These are phyloP conservation scores for Camellia sinensis DNA, from an alignment of 148 eudicot genomes.

Conservation along the genomic window DNA sequence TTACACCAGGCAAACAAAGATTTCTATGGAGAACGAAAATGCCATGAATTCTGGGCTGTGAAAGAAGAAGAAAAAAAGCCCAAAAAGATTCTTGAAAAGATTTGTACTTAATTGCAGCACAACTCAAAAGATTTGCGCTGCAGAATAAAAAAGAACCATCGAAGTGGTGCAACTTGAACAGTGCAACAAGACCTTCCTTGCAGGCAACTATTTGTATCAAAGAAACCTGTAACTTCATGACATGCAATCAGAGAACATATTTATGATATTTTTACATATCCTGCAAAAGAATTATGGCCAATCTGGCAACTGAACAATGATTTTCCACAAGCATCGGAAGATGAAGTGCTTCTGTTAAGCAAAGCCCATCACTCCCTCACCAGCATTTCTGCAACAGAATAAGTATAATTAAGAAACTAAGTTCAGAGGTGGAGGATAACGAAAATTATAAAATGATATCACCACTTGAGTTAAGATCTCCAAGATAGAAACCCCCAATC, in stretches of 20 bases:
- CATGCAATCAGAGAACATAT: constrained; percentile 15
- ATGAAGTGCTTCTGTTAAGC: constrained; percentile 58
- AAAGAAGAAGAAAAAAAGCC: not conserved
- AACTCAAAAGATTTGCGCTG: no score
- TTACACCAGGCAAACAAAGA: not conserved
- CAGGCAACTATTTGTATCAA: constrained; percentile 3
- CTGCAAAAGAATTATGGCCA: constrained; percentile 36
- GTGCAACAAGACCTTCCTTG: not conserved
- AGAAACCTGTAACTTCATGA: constrained; percentile 1
- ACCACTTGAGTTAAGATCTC: constrained; percentile 34
- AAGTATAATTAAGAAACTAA: constrained; percentile 46
- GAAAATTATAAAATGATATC: constrained; percentile 37
- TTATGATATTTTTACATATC: constrained; percentile 18
- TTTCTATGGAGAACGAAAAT: not conserved
- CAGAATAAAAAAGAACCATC: not conserved
- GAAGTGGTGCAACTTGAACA: constrained; percentile 2
- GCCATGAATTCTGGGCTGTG: not conserved
- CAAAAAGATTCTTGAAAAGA: constrained; percentile 8
- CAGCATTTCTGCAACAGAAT: constrained; percentile 79
- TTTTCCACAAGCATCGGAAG: constrained; percentile 55
- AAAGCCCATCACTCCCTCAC: constrained; percentile 64
- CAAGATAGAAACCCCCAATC: not conserved
- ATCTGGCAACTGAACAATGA: constrained; percentile 43
- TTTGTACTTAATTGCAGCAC: not conserved
- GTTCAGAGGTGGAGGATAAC: constrained; percentile 39